phyloP scores from a whole-genome alignment of 164 flowering plant genomes.

The Vitis cinerea region DNA sequence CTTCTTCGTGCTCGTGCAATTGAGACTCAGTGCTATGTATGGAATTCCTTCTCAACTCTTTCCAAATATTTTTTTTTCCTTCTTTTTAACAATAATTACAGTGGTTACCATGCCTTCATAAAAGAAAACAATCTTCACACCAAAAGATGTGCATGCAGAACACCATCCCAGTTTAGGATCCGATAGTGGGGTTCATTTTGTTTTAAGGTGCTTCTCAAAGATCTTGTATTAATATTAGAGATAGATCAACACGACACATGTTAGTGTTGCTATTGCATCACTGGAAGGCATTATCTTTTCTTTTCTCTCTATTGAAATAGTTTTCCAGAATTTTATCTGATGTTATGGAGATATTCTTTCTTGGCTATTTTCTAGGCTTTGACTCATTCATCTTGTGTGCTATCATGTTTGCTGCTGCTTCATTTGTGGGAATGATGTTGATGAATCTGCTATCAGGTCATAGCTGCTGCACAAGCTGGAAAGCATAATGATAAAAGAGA shows the following conservation, averaged over 20 bases:
- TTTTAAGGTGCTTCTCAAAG: background rate
- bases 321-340: too few species aligned
- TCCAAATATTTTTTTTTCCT: background rate
- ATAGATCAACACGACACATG: background rate
- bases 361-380: background rate
- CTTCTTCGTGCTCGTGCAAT: slow-evolving; percentile 95
- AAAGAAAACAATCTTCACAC: background rate
- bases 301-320: background rate
- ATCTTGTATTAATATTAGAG: background rate
- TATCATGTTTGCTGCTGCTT: background rate
- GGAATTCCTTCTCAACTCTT: slow-evolving; percentile 12
- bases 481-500: slow-evolving; percentile 81
- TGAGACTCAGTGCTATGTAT: slow-evolving; percentile 94
- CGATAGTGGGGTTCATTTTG: background rate
- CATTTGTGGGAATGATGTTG: slow-evolving; percentile 3
- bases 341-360: background rate
- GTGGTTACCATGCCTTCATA: too few species aligned
- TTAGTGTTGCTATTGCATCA: background rate
- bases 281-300: background rate
- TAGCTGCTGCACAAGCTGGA: slow-evolving; percentile 90
- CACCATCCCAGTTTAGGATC: background rate
- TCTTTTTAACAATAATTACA: too few species aligned
- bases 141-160: background rate
- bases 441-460: slow-evolving; percentile 45
- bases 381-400: background rate